These are phyloP conservation scores for Pseudogymnoascus sp. DNA, from an alignment of 2,329 filamentous ascomycete species.

Conservation along the genomic window DNA sequence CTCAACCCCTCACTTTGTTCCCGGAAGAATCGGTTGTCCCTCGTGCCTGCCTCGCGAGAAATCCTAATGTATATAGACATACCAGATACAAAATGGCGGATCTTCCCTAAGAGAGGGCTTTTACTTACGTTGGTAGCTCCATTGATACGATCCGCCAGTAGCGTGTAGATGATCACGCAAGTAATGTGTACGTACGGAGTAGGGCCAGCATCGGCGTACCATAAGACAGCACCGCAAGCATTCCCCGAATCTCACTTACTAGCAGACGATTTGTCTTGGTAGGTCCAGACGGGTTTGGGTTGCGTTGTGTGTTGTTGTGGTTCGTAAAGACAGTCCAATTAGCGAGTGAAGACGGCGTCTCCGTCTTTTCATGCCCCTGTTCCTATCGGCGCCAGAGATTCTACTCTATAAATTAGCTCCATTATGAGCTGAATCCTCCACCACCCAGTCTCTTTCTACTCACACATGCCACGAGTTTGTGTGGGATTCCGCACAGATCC, in stretches of 20 bases:
- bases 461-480: slow-evolving; percentile 4
- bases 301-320: background rate
- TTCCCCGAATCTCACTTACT: slow-evolving; percentile 1
- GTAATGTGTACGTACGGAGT: background rate
- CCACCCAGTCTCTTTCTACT: background rate
- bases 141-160: slow-evolving; percentile 6
- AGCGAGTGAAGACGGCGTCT: slow-evolving; percentile 1
- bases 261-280: background rate
- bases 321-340: background rate
- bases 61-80: background rate
- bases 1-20: slow-evolving; percentile 5
- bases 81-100: background rate
- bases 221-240: background rate
- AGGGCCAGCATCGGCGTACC: slow-evolving; percentile 1
- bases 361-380: slow-evolving; percentile 6
- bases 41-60: slow-evolving; percentile 6
- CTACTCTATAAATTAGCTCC: slow-evolving; percentile 1
- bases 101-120: background rate
- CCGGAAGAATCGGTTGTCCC: slow-evolving; percentile 7
- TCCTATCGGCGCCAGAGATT: background rate
- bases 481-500: slow-evolving; percentile 7
- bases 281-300: background rate
- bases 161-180: slow-evolving; percentile 4
- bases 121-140: background rate
- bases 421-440: background rate